Percentiles rank a stretch among this genome's conserved stretches.
phyloP scores from a whole-genome alignment of 2,329 filamentous ascomycete species.

The Diaporthe sp. region DNA sequence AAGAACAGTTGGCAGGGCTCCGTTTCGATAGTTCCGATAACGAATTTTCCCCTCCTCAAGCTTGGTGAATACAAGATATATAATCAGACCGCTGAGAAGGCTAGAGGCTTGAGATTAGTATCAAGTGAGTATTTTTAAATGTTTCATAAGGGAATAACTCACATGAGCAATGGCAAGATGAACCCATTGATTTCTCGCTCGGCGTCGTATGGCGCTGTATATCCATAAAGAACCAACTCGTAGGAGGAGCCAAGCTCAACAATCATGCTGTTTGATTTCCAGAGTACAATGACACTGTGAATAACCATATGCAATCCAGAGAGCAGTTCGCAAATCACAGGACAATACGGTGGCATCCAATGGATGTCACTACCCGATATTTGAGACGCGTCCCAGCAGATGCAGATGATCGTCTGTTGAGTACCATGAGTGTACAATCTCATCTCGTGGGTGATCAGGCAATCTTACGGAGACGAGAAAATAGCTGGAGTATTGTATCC shows the following conservation, averaged over 20 bases:
- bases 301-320: background rate
- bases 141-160: background rate
- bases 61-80: background rate
- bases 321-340: background rate
- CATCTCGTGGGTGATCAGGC: accelerated
- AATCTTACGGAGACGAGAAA: background rate
- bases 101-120: background rate
- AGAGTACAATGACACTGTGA: background rate
- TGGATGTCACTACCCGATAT: background rate
- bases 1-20: background rate
- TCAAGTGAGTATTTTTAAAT: no score
- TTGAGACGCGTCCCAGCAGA: background rate
- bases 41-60: background rate
- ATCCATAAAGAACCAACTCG: no score
- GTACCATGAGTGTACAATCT: background rate
- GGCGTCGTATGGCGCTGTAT: no score
- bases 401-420: background rate
- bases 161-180: background rate
- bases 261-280: no score
- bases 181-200: background rate
- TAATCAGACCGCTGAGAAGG: background rate
- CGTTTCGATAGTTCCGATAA: background rate
- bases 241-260: no score
- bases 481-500: no score
- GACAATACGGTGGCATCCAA: background rate